Evolutionary conservation across 2,329 filamentous ascomycete species (phyloP), one percentile per base, ranked within the genome.

Genomic region (Macrophomina tecta): DNA sequence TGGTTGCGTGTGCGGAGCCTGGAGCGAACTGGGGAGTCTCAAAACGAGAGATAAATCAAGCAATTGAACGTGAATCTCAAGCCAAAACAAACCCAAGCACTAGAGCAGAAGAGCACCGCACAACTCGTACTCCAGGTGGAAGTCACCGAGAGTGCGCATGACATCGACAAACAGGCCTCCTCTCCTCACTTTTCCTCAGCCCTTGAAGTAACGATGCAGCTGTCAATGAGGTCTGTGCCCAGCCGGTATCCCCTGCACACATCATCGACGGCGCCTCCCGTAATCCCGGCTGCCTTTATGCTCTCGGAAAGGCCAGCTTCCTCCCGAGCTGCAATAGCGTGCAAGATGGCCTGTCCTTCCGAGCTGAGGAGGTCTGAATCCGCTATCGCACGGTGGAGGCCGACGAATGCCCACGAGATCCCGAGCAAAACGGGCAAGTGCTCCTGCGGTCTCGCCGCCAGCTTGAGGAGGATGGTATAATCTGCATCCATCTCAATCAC

Each of bases 401-500:
- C 55, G 36, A 60, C 55, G 23, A 58, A 60, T 5, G 55, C 55
- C 55, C 42, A 42, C 14, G 55, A 12, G 16, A 60, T 40, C 32
- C 36, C 55, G 11, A 60, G 28, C 6, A 60, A 9, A n/a, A 45
- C 1, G 1, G 55, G 36, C 3, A 23, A 30, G 12, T 45, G 38
- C n/a, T 42, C 18, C 23, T 14, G 18, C 2, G 55, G 55, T 5
- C 38, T 18, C 34, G 14, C 40, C 6, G 55, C 38, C 8, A 60
- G 28, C 36, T 46, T 23, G 5, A 46, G 34, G 36, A 60, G 38
- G n/a, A 49, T 14, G 4, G 46, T 12, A 18, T 49, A 49, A 18
- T 49, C 46, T 11, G 46, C 46, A 16, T 46, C 55, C 1, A 30
- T 1, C 23, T 60, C 55, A 7, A 46, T 28, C 55, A 45, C 72